Base-by-base conservation (phyloP, 805 yeast genomes). In the Suhomyces emberorum region DNA sequence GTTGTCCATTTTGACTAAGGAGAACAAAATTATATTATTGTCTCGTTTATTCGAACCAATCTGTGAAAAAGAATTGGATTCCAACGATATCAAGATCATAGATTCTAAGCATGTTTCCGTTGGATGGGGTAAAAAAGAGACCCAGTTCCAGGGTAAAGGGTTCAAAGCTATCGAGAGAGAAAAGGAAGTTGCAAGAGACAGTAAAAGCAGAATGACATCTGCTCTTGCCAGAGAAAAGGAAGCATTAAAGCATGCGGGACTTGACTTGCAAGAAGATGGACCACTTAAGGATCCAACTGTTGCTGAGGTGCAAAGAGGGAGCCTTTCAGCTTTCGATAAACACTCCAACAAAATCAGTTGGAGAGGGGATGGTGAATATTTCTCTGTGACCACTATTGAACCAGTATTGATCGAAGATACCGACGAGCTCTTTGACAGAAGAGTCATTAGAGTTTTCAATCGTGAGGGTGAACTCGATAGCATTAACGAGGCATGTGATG, bases 81-180 rank as follows among this genome's bases (percentile, higher is more conserved):
- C 74, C 0, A 73, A 71, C 7, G 98, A 93, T 55, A 69, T 89
- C 31, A 54, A 59, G 27, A 61, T 66, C 27, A 62, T 77, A 33
- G 65, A 70, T 21, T 81, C 88, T 2, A 81, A 80, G 47, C 96
- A 93, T 54, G 96, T 93, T 24, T 82, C 91, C 18, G 96, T 93
- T 28, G 99, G 99, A 17, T 93, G 99, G 99, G 99, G 99, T 54
- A 85, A 83, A 43, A 81, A 83, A 48, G 98, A 91, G 58, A 93
- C 99, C 0, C 99, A 93, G 63, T 93, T 93, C 60, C 80, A 83
- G 60, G 99, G 99, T 34, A 81, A 76, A 52, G 98, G 98, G 44
- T 93, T 85, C 20, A 82, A 81, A 51, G 88, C 84, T 6, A 54
- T 76, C 42, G 95, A 84, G 61, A 73, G 91, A 60, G 83, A 75